phyloP scores from a whole-genome alignment of 306 rosid species.

The Vigna nakashimae region DNA sequence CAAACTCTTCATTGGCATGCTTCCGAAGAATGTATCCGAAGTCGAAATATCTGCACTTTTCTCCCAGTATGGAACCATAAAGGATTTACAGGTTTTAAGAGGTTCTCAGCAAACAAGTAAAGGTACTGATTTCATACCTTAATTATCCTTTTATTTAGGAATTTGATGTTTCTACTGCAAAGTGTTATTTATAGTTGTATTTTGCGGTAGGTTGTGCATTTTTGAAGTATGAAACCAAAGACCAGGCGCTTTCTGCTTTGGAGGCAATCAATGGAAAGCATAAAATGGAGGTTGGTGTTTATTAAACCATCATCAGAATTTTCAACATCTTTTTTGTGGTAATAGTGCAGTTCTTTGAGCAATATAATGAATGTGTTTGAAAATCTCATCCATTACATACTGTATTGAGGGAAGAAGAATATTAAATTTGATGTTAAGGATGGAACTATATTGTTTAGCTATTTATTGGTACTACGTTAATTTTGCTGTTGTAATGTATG shows the following conservation, averaged over 20 bases:
- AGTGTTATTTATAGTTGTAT: constrained; percentile 35
- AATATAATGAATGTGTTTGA: constrained; percentile 2
- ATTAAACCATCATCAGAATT: constrained; percentile 36
- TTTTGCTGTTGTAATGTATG: constrained; percentile 36
- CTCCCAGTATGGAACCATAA: constrained; percentile 75
- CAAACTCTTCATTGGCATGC: constrained; percentile 98
- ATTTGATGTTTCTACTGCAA: constrained; percentile 22
- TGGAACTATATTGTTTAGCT: constrained; percentile 34
- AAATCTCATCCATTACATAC: constrained; percentile 5
- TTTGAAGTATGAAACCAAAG: constrained; percentile 93
- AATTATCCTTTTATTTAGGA: constrained; percentile 19
- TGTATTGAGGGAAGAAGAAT: constrained; percentile 28
- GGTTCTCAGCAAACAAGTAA: constrained; percentile 97
- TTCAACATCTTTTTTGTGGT: neutral
- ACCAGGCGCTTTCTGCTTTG: constrained; percentile 88
- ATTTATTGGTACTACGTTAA: constrained; percentile 6
- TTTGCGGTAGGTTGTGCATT: constrained; percentile 86
- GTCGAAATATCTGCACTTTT: constrained; percentile 79
- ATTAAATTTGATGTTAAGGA: constrained; percentile 8
- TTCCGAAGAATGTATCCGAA: constrained; percentile 94
- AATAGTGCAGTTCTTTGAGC: constrained; percentile 1
- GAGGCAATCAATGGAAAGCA: constrained; percentile 88
- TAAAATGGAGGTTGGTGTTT: constrained; percentile 87
- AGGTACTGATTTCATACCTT: constrained; percentile 57
- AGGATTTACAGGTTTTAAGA: constrained; percentile 91